Base-by-base conservation (phyloP, 2,329 filamentous ascomycete species). In the Chrysosporium queenslandicum region DNA sequence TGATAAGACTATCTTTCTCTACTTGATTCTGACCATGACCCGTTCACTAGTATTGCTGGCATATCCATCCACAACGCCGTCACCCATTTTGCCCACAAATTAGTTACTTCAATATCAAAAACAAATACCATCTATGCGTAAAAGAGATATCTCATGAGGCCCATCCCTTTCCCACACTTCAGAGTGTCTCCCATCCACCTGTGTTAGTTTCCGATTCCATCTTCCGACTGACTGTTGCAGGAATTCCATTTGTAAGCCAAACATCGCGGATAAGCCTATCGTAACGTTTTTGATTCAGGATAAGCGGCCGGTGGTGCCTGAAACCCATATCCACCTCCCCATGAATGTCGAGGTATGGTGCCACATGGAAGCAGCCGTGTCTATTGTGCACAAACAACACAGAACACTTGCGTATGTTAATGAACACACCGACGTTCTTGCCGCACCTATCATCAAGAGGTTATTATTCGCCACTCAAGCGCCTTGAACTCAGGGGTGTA, bases 121-220 rank as follows among this genome's bases (percentile, higher is more conserved):
- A n/a, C n/a, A n/a, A n/a, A n/a, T n/a, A n/a, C n/a, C n/a, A n/a
- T n/a, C 20, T 20, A 41, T 41, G 39, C 39, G 39, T 9, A 41
- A 41, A 5, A 20, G 36, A 23, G 11, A 41, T 41, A 41, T 23
- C 8, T 8, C 39, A 25, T 8, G 6, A 5, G 9, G 14, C 36
- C 4, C 7, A 41, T 41, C 37, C 37, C 11, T 20, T 45, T 20
- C 3, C 7, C 23, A 45, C 32, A 16, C 23, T 2, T 37, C 43
- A 51, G 9, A 45, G 49, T 20, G 67, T 96, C 73, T 98, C 92
- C 92, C 92, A 98, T 0, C 92, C 92, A 0, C 92, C 92, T 61
- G 88, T 96, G 65, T 98, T 98, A 41, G 96, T 88, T 67, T 98
- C 92, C 12, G 87, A 85, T 73, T 98, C 92, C 59, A 98, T 70